phyloP scores from a whole-genome alignment of 1,284 basidiomycete genomes.

The Inonotus obliquus region DNA sequence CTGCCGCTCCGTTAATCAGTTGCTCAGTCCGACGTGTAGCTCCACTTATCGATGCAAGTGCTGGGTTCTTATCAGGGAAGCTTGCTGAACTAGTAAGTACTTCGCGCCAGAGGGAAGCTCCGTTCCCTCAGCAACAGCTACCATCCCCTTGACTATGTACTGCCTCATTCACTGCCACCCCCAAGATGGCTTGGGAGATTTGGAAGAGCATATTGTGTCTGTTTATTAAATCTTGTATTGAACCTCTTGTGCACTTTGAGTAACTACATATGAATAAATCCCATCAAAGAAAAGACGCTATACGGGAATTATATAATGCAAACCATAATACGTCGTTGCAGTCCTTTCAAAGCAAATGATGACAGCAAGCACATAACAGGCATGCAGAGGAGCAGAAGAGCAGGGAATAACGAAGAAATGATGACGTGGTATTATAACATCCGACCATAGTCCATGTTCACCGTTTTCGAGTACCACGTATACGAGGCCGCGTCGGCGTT shows the following conservation, averaged over 20 bases:
- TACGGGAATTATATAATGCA: background rate
- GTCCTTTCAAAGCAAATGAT: slow-evolving; percentile 7
- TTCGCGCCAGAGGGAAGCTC: background rate
- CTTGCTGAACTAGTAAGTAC: background rate
- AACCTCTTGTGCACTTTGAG: background rate
- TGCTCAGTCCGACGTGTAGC: background rate
- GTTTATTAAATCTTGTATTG: background rate
- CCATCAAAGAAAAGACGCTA: background rate
- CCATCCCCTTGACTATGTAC: background rate
- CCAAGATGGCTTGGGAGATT: background rate
- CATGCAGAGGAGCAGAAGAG: background rate
- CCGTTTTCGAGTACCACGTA: slow-evolving; percentile 12
- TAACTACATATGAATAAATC: slow-evolving; percentile 20
- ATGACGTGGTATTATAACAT: background rate
- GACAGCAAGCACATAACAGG: background rate
- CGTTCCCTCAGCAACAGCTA: slow-evolving; percentile 1
- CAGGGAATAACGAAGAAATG: background rate
- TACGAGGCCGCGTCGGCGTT: slow-evolving; percentile 17
- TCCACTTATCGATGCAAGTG: too few species aligned
- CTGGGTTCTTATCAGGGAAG: background rate
- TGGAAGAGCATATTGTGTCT: background rate
- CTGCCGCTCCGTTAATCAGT: background rate
- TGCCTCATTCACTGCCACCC: background rate
- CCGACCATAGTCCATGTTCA: background rate
- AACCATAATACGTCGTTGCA: background rate